Evolutionary conservation across 495 filamentous ascomycete species (phyloP).

Genomic region (Astrothelium subdiscretum): DNA sequence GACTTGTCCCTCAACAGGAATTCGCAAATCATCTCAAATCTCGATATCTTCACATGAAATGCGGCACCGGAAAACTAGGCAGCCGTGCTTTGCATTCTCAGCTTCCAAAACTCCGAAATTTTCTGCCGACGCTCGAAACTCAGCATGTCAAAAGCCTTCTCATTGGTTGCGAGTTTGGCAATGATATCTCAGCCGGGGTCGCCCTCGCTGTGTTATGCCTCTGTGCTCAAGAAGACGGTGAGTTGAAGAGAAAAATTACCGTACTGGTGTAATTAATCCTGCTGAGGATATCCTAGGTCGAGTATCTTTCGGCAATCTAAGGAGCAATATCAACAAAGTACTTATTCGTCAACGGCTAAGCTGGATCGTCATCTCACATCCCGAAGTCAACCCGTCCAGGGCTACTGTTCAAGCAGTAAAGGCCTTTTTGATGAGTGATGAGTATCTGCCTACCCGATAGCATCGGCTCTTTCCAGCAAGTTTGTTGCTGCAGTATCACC

Average conservation of each 20-base stretch:
- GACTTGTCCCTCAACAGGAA: conserved; percentile 2
- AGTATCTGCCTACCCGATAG: background rate
- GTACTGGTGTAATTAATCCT: conserved; percentile 9
- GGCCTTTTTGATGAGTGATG: conserved; percentile 56
- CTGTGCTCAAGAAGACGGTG: conserved; percentile 48
- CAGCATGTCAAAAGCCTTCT: conserved; percentile 29
- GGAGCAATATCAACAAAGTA: conserved; percentile 50
- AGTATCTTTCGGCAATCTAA: conserved; percentile 20
- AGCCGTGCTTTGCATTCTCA: conserved; percentile 61
- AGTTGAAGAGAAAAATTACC: background rate
- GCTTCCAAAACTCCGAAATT: conserved; percentile 45
- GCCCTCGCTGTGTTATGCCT: conserved; percentile 52
- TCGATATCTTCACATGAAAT: conserved; percentile 49
- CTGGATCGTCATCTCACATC: conserved; percentile 61
- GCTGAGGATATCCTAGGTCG: background rate
- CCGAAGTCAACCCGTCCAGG: conserved; percentile 67
- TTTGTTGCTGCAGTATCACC: background rate
- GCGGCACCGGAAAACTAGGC: conserved; percentile 55
- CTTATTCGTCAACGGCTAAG: conserved; percentile 64
- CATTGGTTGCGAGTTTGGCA: conserved; percentile 50
- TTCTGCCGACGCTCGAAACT: conserved; percentile 20
- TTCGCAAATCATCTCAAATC: conserved; percentile 6
- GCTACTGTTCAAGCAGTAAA: conserved; percentile 79
- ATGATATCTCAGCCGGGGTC: conserved; percentile 53
- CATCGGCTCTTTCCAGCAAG: background rate